Evolutionary conservation across 257 asterid genomes (phyloP), one percentile per base, ranked within the genome.

Genomic region (Fraxinus cuspidata): DNA sequence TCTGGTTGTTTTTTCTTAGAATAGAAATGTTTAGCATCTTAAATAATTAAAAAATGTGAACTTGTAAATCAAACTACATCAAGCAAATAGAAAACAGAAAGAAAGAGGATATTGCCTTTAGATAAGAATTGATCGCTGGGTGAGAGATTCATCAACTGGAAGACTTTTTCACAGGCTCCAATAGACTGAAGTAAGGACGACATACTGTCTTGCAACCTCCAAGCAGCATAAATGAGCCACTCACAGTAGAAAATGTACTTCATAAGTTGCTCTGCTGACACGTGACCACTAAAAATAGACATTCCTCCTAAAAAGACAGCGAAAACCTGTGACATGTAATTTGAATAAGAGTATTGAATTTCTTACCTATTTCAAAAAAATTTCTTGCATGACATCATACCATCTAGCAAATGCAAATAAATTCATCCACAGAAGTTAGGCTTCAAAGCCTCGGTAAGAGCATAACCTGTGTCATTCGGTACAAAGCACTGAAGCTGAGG

Each of bases 211-310:
- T 88, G 92, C 77, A 88, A 73, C 84, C 92, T 88, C 92, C 92
- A 88, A 75, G 88, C 88, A 29, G 92, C 92, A 86, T 76, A 88
- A 72, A 88, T 88, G 80, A 88, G 80, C 92, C 92, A 88, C 78
- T 88, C 92, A 40, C 92, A 88, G 82, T 88, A 88, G 60, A 86
- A 71, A 67, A 88, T 76, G 75, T 88, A 88, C 78, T 88, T 88
- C 76, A 89, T 82, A 79, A 88, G 83, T 79, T 88, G 88, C 88
- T 88, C 92, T 31, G 87, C 83, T 5, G 92, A 79, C 74, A 84
- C 84, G n/a, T 25, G 29, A 38, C 88, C 85, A 29, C 69, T 56
- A 78, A 86, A 34, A 70, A 86, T 79, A 77, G 85, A 86, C 74
- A 75, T 86, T 74, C 92, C 90, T 77, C 92, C 92, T 35, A 84